phyloP scores from a whole-genome alignment of 2,329 filamentous ascomycete species.

The Gremmenia infestans region DNA sequence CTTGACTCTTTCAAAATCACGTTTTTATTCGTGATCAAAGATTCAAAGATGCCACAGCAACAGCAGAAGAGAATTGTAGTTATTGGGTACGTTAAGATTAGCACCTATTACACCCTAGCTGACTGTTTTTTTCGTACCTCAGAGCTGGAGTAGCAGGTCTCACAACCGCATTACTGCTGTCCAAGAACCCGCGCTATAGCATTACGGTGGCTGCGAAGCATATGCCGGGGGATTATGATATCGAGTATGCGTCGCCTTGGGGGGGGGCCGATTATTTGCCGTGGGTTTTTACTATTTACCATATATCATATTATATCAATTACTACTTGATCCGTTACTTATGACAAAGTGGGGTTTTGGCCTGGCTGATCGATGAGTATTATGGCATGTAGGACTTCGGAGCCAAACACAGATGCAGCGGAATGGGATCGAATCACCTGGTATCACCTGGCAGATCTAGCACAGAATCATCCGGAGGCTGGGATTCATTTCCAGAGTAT shows the following conservation, averaged over 20 bases:
- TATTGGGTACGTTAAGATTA: not conserved
- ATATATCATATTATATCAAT: not conserved
- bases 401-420: conserved; percentile 30
- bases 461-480: conserved; percentile 51
- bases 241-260: conserved; percentile 86
- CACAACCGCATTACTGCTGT: conserved; percentile 58
- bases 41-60: no score
- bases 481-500: conserved; percentile 71
- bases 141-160: conserved; percentile 58
- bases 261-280: conserved; percentile 65
- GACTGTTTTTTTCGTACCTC: no score
- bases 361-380: no score
- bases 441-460: conserved; percentile 8
- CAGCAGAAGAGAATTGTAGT: not conserved
- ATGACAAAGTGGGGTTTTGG: not conserved
- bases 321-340: no score
- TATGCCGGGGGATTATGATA: conserved; percentile 87
- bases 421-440: conserved; percentile 40
- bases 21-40: no score
- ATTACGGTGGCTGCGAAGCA: conserved; percentile 76
- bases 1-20: no score
- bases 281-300: not conserved
- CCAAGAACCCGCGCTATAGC: conserved; percentile 45
- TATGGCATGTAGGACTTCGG: not conserved
- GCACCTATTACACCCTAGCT: no score